Evolutionary conservation across 1,284 basidiomycete genomes (phyloP).

Genomic region (Calocybe gambosa): DNA sequence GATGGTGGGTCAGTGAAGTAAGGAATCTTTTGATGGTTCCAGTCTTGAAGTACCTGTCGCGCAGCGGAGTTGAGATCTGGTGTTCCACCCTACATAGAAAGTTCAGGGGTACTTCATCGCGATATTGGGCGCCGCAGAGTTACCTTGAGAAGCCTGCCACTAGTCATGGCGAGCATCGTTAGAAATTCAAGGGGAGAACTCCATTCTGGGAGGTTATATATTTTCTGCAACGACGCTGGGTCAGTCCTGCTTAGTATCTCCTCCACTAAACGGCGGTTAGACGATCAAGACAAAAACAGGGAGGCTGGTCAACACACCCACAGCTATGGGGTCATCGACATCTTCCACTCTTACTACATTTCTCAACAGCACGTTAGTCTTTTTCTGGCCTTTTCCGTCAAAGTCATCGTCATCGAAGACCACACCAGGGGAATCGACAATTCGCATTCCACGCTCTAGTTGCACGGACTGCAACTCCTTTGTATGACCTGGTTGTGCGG

Average conservation of each 20-base stretch:
- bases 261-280: constrained; percentile 51
- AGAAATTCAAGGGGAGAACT: constrained; percentile 78
- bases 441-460: constrained; percentile 87
- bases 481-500: constrained; percentile 92
- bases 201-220: constrained; percentile 80
- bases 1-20: constrained; percentile 80
- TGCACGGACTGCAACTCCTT: constrained; percentile 92
- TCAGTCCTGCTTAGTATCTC: constrained; percentile 76
- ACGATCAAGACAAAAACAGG: constrained; percentile 1
- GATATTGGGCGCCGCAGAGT: constrained; percentile 5
- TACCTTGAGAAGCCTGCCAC: constrained; percentile 82
- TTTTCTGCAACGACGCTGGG: constrained; percentile 61
- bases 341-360: constrained; percentile 94
- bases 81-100: constrained; percentile 66
- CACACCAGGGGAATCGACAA: constrained; percentile 95
- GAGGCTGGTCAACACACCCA: constrained; percentile 48
- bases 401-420: constrained; percentile 76
- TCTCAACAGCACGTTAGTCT: constrained; percentile 72
- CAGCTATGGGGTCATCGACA: constrained; percentile 84
- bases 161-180: constrained; percentile 83
- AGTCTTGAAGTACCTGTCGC: constrained; percentile 84
- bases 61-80: constrained; percentile 85
- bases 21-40: constrained; percentile 95
- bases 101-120: not conserved
- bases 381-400: constrained; percentile 47